These are phyloP conservation scores for Haplosporangium sp. DNA, from an alignment of 371 early-diverging fungal species.

Conservation along the genomic window DNA sequence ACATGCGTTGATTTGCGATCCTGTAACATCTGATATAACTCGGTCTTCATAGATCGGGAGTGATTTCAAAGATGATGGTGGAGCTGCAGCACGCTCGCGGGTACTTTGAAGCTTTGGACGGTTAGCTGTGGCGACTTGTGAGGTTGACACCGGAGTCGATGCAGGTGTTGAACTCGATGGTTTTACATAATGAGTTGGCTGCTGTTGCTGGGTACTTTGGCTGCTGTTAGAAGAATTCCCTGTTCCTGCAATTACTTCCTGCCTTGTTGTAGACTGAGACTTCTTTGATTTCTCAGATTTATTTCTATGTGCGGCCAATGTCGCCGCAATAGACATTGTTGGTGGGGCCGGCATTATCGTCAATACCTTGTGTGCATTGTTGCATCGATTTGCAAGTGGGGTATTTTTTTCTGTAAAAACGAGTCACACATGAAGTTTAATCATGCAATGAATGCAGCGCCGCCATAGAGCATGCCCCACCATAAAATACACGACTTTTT, in stretches of 20 bases:
- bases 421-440: too few species aligned
- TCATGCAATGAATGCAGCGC: too few species aligned
- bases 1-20: slow-evolving; percentile 64
- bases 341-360: slow-evolving; percentile 23
- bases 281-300: slow-evolving; percentile 20
- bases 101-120: neutral
- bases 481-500: too few species aligned
- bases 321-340: slow-evolving; percentile 51
- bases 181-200: neutral
- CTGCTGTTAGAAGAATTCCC: neutral
- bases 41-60: slow-evolving; percentile 44
- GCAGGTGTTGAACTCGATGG: neutral
- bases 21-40: slow-evolving; percentile 43
- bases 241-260: neutral
- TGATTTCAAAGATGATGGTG: slow-evolving; percentile 11
- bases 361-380: slow-evolving; percentile 5
- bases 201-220: neutral
- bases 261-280: slow-evolving; percentile 8
- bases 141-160: neutral
- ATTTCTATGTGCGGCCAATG: slow-evolving; percentile 43
- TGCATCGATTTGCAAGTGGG: neutral
- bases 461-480: too few species aligned
- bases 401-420: too few species aligned
- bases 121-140: neutral
- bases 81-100: neutral